Conservation (phyloP, 1,139 yeast genomes). For the Geotrichum europaeum region DNA sequence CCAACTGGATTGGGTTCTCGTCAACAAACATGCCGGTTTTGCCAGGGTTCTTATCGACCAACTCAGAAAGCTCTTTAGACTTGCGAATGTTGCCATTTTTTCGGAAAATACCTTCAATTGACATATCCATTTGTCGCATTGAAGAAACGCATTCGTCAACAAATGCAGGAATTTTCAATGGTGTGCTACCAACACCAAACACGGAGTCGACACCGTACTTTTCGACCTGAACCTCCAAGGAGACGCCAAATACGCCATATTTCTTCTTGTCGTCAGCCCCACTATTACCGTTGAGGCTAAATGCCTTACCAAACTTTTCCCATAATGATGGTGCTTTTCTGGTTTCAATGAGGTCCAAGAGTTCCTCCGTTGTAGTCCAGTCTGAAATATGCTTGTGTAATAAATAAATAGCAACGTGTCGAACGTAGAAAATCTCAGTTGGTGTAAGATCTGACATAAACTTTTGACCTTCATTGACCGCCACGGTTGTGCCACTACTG, state of each 20-base stretch:
- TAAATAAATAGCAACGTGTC: conserved; percentile 65
- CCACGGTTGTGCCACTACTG: background rate
- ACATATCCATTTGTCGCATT: conserved; percentile 86
- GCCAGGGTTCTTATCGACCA: conserved; percentile 68
- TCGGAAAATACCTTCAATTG: conserved; percentile 94
- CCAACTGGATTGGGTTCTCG: conserved; percentile 87
- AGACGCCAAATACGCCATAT: conserved; percentile 67
- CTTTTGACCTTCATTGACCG: background rate
- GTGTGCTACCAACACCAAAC: conserved; percentile 76
- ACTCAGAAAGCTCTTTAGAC: conserved; percentile 65
- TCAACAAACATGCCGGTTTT: conserved; percentile 64
- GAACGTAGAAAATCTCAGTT: conserved; percentile 54
- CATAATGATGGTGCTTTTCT: conserved; percentile 54
- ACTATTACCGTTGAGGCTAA: conserved; percentile 39
- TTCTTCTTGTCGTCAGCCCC: conserved; percentile 28
- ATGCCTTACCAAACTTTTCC: conserved; percentile 58
- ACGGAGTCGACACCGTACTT: conserved; percentile 83
- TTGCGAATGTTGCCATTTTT: conserved; percentile 92
- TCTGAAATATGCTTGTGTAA: conserved; percentile 39
- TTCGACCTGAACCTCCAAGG: conserved; percentile 63
- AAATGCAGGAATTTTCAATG: conserved; percentile 72
- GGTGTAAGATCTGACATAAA: conserved; percentile 69
- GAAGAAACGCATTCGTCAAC: conserved; percentile 82
- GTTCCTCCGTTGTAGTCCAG: conserved; percentile 46
- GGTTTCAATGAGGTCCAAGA: conserved; percentile 49